phyloP scores from a whole-genome alignment of 2,329 filamentous ascomycete genomes.

The Cercospora sesami region DNA sequence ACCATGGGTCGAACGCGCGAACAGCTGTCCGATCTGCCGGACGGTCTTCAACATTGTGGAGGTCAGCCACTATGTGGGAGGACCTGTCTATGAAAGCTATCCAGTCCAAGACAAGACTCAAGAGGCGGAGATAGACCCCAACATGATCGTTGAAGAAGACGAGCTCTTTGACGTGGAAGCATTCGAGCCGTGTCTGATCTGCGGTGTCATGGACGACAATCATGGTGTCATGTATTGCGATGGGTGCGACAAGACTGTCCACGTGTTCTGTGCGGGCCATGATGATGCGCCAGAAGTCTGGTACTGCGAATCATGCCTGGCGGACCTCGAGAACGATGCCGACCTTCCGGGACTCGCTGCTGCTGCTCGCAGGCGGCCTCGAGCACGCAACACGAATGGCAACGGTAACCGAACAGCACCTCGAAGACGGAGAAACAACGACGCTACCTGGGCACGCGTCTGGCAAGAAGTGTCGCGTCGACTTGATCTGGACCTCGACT shows the following conservation, averaged over 20 bases:
- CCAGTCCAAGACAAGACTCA: conserved; percentile 80
- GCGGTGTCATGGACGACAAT: conserved; percentile 76
- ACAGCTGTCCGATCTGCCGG: conserved; percentile 96
- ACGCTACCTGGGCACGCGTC: conserved; percentile 69
- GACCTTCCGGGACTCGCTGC: conserved; percentile 32
- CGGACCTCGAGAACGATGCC: conserved; percentile 34
- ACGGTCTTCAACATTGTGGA: conserved; percentile 87
- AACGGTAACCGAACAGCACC: conserved; percentile 19
- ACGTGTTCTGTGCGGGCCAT: conserved; percentile 87
- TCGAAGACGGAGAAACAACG: conserved; percentile 40
- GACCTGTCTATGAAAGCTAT: conserved; percentile 60
- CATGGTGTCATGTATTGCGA: conserved; percentile 87
- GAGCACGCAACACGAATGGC: conserved; percentile 22
- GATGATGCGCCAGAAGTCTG: conserved; percentile 61
- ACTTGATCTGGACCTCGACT: conserved; percentile 75
- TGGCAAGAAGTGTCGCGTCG: conserved; percentile 89
- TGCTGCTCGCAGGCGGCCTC: conserved; percentile 31
- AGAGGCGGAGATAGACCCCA: conserved; percentile 83
- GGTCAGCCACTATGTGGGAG: conserved; percentile 74
- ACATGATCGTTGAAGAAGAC: conserved; percentile 67
- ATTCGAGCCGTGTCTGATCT: conserved; percentile 77
- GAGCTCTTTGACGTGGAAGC: conserved; percentile 57
- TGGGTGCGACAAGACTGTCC: conserved; percentile 83
- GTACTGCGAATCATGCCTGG: conserved; percentile 83
- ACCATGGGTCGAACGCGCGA: conserved; percentile 94